Evolutionary conservation across 2,329 filamentous ascomycete genomes (phyloP), one percentile per base, ranked within the genome.

Genomic region (Cytospora chrysosperma): DNA sequence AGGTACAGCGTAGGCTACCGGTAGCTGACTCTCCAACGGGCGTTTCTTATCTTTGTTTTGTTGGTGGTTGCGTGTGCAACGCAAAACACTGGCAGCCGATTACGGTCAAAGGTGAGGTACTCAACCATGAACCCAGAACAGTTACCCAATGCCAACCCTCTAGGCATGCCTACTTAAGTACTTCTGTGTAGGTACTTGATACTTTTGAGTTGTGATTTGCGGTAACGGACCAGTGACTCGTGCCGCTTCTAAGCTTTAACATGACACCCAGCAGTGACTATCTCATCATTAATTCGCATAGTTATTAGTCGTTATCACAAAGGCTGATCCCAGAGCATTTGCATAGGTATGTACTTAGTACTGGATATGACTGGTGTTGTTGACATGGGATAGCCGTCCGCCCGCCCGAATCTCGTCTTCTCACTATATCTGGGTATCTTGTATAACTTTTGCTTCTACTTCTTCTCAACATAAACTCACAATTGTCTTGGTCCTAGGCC

Each of bases 151-250:
- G 43, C 43, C 43, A 40, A 40, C 17, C 15, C 10, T 5, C 17
- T 24, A 24, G 43, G 8, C 43, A 47, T 34, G n/a, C n/a, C n/a
- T n/a, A n/a, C n/a, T n/a, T n/a, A n/a, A n/a, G n/a, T n/a, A n/a
- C n/a, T n/a, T n/a, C n/a, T n/a, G n/a, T n/a, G n/a, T n/a, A n/a
- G n/a, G n/a, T n/a, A n/a, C n/a, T n/a, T n/a, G n/a, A 24, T 47
- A n/a, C 9, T 15, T 21, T 13, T 47, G 8, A 24, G 43, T 37
- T 49, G 51, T 28, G 21, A 30, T 30, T 34, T 61, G 59, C 59
- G 59, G 54, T 24, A 61, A 61, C 59, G 59, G 59, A 50, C 47
- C 34, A 27, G 51, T 51, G 37, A 61, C 59, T 61, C 50, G 52
- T 61, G 59, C 27, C 51, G n/a, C 24, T 37, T 12, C 26, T 52